These are phyloP conservation scores for Colletotrichum liriopes DNA, from an alignment of 2,329 filamentous ascomycete species.

Conservation along the genomic window DNA sequence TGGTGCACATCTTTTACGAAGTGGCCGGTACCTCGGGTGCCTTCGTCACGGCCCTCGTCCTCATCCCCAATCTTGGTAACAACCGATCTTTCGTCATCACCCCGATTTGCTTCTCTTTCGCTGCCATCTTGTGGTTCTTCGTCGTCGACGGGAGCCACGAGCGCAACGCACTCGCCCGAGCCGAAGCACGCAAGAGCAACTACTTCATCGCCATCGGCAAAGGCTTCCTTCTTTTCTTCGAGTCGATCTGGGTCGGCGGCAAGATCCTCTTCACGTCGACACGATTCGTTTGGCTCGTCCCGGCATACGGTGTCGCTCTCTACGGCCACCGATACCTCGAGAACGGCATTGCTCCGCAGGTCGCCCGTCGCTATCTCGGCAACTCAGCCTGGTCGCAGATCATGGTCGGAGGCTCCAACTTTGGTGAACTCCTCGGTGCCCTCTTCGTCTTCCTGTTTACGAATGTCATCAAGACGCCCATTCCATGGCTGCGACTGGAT, in stretches of 20 bases:
- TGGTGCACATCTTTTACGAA: constrained; percentile 51
- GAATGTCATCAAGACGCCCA: constrained; percentile 63
- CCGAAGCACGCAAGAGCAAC: constrained; percentile 42
- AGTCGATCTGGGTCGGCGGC: constrained; percentile 62
- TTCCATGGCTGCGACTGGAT: constrained; percentile 66
- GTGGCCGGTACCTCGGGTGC: constrained; percentile 64
- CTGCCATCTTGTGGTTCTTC: constrained; percentile 62
- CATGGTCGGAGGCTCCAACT: constrained; percentile 66
- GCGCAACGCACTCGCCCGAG: constrained; percentile 41
- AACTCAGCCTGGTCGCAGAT: constrained; percentile 66
- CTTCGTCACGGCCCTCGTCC: constrained; percentile 63
- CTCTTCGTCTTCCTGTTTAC: constrained; percentile 65
- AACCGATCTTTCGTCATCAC: constrained; percentile 68
- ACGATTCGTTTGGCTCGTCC: constrained; percentile 65
- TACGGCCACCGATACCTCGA: constrained; percentile 67
- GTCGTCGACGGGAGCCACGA: constrained; percentile 58
- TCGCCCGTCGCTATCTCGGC: constrained; percentile 63
- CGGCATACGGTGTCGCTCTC: constrained; percentile 64
- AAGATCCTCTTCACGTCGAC: constrained; percentile 63
- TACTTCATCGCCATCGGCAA: constrained; percentile 23
- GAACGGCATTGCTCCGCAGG: constrained; percentile 62
- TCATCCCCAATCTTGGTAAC: constrained; percentile 66
- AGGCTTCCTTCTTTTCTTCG: constrained; percentile 45
- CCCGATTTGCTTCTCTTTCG: constrained; percentile 61
- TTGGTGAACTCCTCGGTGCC: constrained; percentile 65